These are phyloP conservation scores for Kazachstania viticola DNA, from an alignment of 805 yeast species.

Conservation along the genomic window DNA sequence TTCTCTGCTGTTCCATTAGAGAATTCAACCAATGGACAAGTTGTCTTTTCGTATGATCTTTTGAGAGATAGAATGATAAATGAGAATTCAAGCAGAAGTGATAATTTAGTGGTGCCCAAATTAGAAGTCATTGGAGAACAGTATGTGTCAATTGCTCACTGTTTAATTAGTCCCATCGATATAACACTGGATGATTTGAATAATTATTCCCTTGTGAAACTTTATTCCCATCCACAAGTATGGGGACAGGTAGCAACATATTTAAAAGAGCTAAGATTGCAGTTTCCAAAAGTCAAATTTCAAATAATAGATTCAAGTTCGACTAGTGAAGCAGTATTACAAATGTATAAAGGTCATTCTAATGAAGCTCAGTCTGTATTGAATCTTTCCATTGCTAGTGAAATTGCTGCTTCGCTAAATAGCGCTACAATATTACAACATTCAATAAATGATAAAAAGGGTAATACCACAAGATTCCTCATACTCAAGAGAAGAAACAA, in stretches of 20 bases:
- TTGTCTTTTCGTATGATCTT: constrained; percentile 72
- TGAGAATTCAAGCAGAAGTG: constrained; percentile 1
- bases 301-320: constrained; percentile 58
- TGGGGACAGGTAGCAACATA: constrained; percentile 85
- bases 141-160: constrained; percentile 73
- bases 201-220: constrained; percentile 33
- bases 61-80: constrained; percentile 48
- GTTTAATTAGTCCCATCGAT: constrained; percentile 35
- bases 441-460: constrained; percentile 58
- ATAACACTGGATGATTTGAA: constrained; percentile 20
- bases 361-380: constrained; percentile 20
- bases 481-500: constrained; percentile 38
- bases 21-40: constrained; percentile 92
- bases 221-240: constrained; percentile 93
- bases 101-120: constrained; percentile 21
- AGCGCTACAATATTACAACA: constrained; percentile 41
- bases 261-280: constrained; percentile 28
- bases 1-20: constrained; percentile 82
- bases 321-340: constrained; percentile 76
- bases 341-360: constrained; percentile 29
- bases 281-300: constrained; percentile 25
- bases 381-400: constrained; percentile 64
- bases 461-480: constrained; percentile 80
- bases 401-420: constrained; percentile 51
- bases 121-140: constrained; percentile 64